A percentile compares a stretch with the other conserved stretches of the same genome.
These are phyloP conservation scores for Ganoderma resinaceum DNA, from an alignment of 1,284 basidiomycete species.

Conservation along the genomic window DNA sequence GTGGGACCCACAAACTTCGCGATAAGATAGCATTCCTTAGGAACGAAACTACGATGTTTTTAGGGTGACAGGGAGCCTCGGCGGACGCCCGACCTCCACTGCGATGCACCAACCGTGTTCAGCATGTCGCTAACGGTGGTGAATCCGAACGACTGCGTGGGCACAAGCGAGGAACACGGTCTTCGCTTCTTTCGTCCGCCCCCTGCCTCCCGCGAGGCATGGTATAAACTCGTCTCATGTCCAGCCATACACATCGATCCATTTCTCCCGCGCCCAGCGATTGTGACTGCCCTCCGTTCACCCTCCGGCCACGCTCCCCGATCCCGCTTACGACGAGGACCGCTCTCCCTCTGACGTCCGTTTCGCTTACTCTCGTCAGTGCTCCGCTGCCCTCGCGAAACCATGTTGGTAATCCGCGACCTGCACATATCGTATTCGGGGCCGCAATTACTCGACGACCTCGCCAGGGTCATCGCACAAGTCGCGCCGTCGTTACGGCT, in stretches of 20 bases:
- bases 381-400: neutral
- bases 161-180: neutral
- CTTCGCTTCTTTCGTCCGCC: neutral
- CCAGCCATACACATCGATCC: neutral
- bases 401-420: conserved; percentile 16
- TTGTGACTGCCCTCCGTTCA: neutral
- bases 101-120: neutral
- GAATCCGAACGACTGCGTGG: neutral
- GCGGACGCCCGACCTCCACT: neutral
- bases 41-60: neutral
- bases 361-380: neutral
- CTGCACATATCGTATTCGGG: conserved; percentile 12
- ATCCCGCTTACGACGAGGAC: neutral
- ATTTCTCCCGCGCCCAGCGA: neutral
- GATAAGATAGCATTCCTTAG: neutral
- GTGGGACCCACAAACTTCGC: neutral
- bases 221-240: neutral
- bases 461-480: conserved; percentile 4
- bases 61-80: neutral
- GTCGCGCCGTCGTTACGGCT: conserved; percentile 7
- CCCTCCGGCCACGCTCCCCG: no score
- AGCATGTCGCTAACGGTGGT: neutral
- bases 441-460: conserved; percentile 14
- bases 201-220: neutral
- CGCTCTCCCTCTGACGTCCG: neutral